phyloP scores from a whole-genome alignment of 495 filamentous ascomycete genomes.

The Elasticomyces elasticus region DNA sequence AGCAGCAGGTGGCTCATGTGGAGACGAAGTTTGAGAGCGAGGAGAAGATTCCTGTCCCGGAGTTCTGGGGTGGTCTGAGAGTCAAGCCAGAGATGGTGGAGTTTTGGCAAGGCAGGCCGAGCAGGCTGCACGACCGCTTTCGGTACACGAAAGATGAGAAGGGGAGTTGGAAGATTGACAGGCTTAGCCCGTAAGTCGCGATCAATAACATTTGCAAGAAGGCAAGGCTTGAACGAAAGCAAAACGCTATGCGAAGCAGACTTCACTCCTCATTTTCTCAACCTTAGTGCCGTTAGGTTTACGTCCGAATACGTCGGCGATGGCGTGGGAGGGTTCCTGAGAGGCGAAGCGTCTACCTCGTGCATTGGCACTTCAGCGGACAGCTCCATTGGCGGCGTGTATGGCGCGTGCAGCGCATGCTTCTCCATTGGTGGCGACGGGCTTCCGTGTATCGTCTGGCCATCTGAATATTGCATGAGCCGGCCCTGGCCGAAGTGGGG shows the following conservation, averaged over 20 bases:
- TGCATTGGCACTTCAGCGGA: neutral
- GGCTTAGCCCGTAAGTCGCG: slow-evolving; percentile 50
- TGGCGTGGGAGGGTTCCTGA: neutral
- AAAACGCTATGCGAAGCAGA: neutral
- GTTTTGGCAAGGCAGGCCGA: slow-evolving; percentile 90
- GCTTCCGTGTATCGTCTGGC: neutral
- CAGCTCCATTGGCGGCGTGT: neutral
- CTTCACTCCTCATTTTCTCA: neutral
- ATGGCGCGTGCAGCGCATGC: neutral
- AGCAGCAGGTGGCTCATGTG: slow-evolving; percentile 57
- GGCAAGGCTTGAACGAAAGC: neutral
- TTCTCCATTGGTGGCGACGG: neutral
- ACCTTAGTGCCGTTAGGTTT: neutral
- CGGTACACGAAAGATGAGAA: slow-evolving; percentile 55
- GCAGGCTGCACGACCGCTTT: slow-evolving; percentile 87
- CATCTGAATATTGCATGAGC: neutral
- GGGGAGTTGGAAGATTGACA: slow-evolving; percentile 45
- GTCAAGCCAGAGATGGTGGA: slow-evolving; percentile 78
- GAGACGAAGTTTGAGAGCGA: slow-evolving; percentile 60
- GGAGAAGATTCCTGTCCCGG: slow-evolving; percentile 77
- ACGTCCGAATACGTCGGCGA: neutral
- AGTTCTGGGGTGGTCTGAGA: slow-evolving; percentile 85
- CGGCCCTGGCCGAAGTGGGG: neutral
- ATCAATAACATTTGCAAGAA: neutral
- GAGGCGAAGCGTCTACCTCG: neutral